Base-by-base conservation (phyloP, 2,329 filamentous ascomycete genomes). In the Pseudogymnoascus pannorum region DNA sequence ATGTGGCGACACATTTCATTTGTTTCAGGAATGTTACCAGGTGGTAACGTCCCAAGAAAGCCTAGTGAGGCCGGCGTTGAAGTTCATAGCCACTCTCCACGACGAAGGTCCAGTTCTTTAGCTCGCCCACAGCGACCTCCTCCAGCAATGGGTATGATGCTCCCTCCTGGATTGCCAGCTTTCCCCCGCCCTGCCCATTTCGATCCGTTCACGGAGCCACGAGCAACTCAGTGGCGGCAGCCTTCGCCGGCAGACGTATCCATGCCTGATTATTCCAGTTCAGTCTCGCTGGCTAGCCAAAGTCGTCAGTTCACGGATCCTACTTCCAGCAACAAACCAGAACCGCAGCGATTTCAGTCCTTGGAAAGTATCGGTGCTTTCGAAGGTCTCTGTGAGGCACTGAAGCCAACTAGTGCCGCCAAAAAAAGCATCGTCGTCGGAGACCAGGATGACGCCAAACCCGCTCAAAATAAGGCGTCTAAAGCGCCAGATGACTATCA, bases 51-150 rank as follows among this genome's bases (percentile, higher is more conserved):
- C 5, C 65, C 74, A 70, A 60, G 75, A 72, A 44, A 77, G 73
- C 71, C 73, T 70, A 8, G 72, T 1, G 78, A 81, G 40, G 77
- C 79, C 44, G 73, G 75, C 2, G 72, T 78, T 2, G 81, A 86
- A n/a, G 77, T 78, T 5, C 86, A 89, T 69, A 75, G 81, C 1
- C 86, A 89, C 67, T 88, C 87, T 0, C 86, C 86, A 18, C 78
- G 79, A 20, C 75, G 75, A 60, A 48, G 44, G 71, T 60, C 69
- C 70, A 14, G 60, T 57, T 59, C 69, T 66, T 58, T 62, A 60
- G 22, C 59, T 61, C 51, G 63, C 14, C 33, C 57, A 22, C 63
- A 57, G 64, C 67, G 42, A 62, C 66, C 61, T 66, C 62, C 60
- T 67, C 70, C 67, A 68, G 42, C 69, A 68, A 60, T 74, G 68